Evolutionary conservation across 805 yeast species (phyloP), one percentile per base, ranked within the genome.

Genomic region (Dipodascus albidus): DNA sequence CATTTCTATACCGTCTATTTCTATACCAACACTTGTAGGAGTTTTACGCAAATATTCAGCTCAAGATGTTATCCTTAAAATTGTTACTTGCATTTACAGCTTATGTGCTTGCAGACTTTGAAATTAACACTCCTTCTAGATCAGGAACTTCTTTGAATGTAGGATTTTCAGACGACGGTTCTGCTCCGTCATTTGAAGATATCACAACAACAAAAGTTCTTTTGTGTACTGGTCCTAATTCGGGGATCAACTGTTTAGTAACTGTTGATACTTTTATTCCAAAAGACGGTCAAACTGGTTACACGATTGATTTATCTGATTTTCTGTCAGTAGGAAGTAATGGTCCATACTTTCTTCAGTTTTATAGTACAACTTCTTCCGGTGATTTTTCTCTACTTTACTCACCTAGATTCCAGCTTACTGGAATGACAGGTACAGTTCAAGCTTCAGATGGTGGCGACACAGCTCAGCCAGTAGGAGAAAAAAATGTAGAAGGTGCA

Each of bases 321-420:
- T 70, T 71, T 11, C 66, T 79, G 1, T 53, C 70, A 21, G 62
- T 62, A 9, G 83, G 79, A 41, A 80, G 80, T 1, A 66, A 75
- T 62, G 99, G 99, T 31, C 67, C 68, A 55, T 91, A 78, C 67
- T 87, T 71, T 66, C 66, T 91, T 57, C 97, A 91, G 70, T 66
- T 89, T 31, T 77, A 74, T 57, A 78, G 87, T 0, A 55, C 60
- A 9, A 54, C 65, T 1, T 14, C 44, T n/a, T 59, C 62, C 24
- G 71, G 70, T 3, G 79, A 77, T 35, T 72, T 69, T 60, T 75
- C 87, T 1, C 79, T 80, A 58, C 84, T 82, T 63, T 87, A 87
- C 67, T 65, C 89, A 2, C 74, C 76, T 41, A 73, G 95, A 61
- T 84, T 90, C 70, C 55, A 66, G 24, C 70, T 91, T 55, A 65